Percentiles rank a stretch among this genome's conserved stretches.
These are phyloP conservation scores for Euphorbia corollata DNA, from an alignment of 441 rosid genomes.

Conservation along the genomic window DNA sequence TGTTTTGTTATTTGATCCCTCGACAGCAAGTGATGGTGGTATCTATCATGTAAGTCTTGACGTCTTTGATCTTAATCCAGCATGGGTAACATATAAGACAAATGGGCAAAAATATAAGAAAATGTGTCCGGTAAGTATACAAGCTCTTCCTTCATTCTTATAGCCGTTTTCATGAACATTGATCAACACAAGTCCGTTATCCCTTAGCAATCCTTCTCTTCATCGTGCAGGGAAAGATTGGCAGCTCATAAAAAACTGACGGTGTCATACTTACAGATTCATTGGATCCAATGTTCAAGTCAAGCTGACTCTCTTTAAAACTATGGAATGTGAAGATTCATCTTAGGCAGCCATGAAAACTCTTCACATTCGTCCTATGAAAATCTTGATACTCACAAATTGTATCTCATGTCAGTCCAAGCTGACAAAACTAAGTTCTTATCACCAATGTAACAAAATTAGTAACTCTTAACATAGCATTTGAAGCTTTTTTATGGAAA, in stretches of 20 bases:
- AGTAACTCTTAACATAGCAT: neutral
- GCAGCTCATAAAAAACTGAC: neutral
- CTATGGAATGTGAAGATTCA: neutral
- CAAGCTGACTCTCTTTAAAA: neutral
- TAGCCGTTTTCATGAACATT: neutral
- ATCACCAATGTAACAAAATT: neutral
- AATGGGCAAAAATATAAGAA: neutral
- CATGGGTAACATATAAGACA: neutral
- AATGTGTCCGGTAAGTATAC: neutral
- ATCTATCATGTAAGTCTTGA: neutral
- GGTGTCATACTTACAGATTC: neutral
- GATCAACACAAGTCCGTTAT: neutral
- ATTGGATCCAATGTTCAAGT: neutral
- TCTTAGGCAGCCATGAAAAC: neutral
- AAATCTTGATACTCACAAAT: neutral
- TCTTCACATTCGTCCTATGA: neutral
- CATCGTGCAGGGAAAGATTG: neutral
- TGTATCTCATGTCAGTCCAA: neutral
- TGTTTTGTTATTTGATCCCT: neutral
- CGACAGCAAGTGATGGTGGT: neutral
- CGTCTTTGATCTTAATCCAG: neutral
- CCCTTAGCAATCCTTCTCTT: neutral
- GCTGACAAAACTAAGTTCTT: neutral
- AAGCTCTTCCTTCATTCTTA: neutral
- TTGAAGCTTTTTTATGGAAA: neutral